Conservation (phyloP, 495 filamentous ascomycete species). For the Geopyxis carbonaria region DNA sequence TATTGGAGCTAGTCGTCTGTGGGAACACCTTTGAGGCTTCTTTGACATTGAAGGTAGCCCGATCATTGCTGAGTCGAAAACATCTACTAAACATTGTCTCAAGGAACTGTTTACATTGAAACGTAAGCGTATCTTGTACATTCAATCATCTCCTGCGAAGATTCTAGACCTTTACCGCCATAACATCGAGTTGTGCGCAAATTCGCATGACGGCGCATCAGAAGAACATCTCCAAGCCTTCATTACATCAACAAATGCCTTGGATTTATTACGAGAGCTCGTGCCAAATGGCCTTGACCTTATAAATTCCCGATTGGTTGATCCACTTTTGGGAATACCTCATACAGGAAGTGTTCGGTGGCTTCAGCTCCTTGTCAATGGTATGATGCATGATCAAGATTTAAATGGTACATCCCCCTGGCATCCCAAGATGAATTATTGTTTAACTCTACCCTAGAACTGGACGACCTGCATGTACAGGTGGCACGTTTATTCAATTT, state of each 20-base stretch:
- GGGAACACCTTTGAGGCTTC: slow-evolving; percentile 1
- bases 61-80: too few species aligned
- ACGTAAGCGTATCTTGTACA: slow-evolving; percentile 17
- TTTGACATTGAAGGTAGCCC: not conserved
- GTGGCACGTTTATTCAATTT: slow-evolving; percentile 20
- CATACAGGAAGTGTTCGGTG: slow-evolving; percentile 9
- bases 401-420: slow-evolving; percentile 2
- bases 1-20: slow-evolving; percentile 14
- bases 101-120: slow-evolving; percentile 20
- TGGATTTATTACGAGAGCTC: slow-evolving; percentile 11
- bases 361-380: slow-evolving; percentile 18
- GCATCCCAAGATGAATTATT: too few species aligned
- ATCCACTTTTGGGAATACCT: slow-evolving; percentile 13
- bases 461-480: slow-evolving; percentile 21
- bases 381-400: slow-evolving; percentile 21
- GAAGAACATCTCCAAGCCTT: slow-evolving; percentile 3
- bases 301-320: slow-evolving; percentile 14
- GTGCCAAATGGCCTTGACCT: slow-evolving; percentile 13
- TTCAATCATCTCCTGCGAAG: not conserved
- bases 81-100: slow-evolving; percentile 3
- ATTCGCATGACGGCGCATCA: not conserved
- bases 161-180: not conserved
- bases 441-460: too few species aligned
- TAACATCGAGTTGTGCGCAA: not conserved
- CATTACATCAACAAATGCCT: slow-evolving; percentile 9